Conservation (phyloP, 2,329 filamentous ascomycete genomes). For the Verticillium longisporum region DNA sequence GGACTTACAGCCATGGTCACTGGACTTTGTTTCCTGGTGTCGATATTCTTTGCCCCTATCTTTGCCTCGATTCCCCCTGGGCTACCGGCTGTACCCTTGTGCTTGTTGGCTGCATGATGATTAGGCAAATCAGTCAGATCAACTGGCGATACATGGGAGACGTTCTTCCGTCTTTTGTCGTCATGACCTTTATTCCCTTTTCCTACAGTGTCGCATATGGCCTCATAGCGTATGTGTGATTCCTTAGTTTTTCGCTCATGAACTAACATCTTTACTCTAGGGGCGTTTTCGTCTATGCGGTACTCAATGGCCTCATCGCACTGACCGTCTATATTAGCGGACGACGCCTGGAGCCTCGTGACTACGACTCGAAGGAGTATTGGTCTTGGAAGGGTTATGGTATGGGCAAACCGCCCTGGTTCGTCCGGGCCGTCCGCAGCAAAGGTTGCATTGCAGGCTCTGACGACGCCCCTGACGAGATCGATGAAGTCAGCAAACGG, state of each 20-base stretch:
- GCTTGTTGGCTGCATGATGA: conserved; percentile 72
- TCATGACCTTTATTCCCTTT: conserved; percentile 69
- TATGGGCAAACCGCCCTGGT: conserved; percentile 39
- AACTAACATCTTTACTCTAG: conserved; percentile 18
- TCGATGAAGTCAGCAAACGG: conserved; percentile 14
- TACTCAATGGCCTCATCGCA: conserved; percentile 41
- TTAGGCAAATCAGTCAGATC: conserved; percentile 65
- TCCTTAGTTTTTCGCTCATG: too few species aligned
- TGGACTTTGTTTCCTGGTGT: conserved; percentile 63
- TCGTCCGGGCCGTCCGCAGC: conserved; percentile 30
- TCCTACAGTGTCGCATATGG: conserved; percentile 75
- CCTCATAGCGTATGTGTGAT: conserved; percentile 55
- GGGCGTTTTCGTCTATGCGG: conserved; percentile 46
- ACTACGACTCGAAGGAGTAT: conserved; percentile 49
- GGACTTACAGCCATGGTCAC: conserved; percentile 65
- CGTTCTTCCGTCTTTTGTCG: conserved; percentile 68
- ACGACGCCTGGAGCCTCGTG: conserved; percentile 36
- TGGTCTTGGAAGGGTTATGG: conserved; percentile 43
- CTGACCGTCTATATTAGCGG: conserved; percentile 35
- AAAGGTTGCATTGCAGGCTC: conserved; percentile 15
- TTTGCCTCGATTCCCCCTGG: conserved; percentile 75
- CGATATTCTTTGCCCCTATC: conserved; percentile 70
- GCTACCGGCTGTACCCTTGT: conserved; percentile 69
- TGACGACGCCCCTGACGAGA: conserved; percentile 4
- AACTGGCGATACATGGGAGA: conserved; percentile 75